Conservation (phyloP, 2,329 filamentous ascomycete species). For the Aureobasidium sp. region DNA sequence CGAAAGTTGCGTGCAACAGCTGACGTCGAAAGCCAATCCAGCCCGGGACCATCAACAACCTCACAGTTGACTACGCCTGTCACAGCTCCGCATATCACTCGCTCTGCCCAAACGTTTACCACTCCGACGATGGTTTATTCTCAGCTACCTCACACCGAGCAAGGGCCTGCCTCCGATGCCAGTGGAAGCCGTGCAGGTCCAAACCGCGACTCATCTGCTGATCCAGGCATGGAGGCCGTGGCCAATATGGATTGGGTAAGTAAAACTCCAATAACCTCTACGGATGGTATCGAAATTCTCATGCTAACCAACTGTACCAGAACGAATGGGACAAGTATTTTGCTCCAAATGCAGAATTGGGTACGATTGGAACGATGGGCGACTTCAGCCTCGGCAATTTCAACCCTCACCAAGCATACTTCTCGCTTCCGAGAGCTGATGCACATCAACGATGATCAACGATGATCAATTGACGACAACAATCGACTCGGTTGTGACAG, state of each 20-base stretch:
- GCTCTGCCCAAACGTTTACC: constrained; percentile 9
- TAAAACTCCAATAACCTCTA: constrained; percentile 14
- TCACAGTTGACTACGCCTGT: not conserved
- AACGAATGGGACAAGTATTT: constrained; percentile 43
- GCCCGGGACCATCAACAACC: not conserved
- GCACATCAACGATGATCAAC: not conserved
- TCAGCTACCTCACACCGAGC: not conserved
- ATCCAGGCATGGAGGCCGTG: constrained; percentile 30
- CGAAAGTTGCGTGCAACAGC: constrained; percentile 40
- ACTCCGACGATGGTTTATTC: constrained; percentile 12
- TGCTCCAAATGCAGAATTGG: constrained; percentile 29
- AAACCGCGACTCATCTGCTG: constrained; percentile 19
- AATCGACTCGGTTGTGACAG: no score
- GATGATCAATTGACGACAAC: not conserved
- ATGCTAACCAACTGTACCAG: constrained; percentile 23
- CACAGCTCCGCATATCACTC: constrained; percentile 1
- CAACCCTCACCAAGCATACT: constrained; percentile 18
- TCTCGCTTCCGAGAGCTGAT: not conserved
- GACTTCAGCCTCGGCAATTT: constrained; percentile 30
- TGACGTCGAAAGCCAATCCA: constrained; percentile 8
- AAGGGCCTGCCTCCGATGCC: constrained; percentile 19
- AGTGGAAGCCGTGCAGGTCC: constrained; percentile 20
- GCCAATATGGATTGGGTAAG: constrained; percentile 62
- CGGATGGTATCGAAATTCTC: not conserved
- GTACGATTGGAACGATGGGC: constrained; percentile 27